A percentile compares a stretch with the other conserved stretches of the same genome.
These are phyloP conservation scores for Tricholoma bakamatsutake DNA, from an alignment of 768 basidiomycete species.

Conservation along the genomic window DNA sequence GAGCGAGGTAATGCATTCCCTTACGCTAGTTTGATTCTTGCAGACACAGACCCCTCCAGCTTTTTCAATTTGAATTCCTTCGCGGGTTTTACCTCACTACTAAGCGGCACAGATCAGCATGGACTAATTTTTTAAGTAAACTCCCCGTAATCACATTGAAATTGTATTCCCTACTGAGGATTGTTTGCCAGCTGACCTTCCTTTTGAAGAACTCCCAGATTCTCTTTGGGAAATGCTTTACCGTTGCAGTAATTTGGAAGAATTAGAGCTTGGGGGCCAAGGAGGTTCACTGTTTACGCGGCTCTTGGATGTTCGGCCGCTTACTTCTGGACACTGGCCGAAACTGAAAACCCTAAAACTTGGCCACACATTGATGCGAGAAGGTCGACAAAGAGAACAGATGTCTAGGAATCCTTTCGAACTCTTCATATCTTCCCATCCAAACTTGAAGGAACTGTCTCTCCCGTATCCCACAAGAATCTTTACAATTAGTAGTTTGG, in stretches of 20 bases:
- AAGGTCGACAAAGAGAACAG: constrained; percentile 4
- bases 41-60: constrained; percentile 4
- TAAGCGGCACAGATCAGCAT: constrained; percentile 10
- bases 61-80: constrained; percentile 18
- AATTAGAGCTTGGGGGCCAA: constrained; percentile 30
- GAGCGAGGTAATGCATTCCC: constrained; percentile 14
- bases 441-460: constrained; percentile 10
- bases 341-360: constrained; percentile 14
- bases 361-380: constrained; percentile 14
- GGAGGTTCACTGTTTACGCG: constrained; percentile 8
- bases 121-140: background rate
- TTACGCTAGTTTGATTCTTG: background rate
- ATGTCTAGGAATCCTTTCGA: constrained; percentile 10
- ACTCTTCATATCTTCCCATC: constrained; percentile 14
- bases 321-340: constrained; percentile 16
- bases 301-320: constrained; percentile 14
- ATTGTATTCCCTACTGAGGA: background rate
- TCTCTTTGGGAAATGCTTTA: constrained; percentile 52
- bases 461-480: constrained; percentile 14
- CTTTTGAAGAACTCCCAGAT: constrained; percentile 12
- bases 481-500: constrained; percentile 7
- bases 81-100: constrained; percentile 15
- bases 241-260: constrained; percentile 37
- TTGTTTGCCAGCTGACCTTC: background rate
- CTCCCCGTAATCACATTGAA: background rate